These are phyloP conservation scores for Penstemon barbatus DNA, from an alignment of 257 asterid species.

Conservation along the genomic window DNA sequence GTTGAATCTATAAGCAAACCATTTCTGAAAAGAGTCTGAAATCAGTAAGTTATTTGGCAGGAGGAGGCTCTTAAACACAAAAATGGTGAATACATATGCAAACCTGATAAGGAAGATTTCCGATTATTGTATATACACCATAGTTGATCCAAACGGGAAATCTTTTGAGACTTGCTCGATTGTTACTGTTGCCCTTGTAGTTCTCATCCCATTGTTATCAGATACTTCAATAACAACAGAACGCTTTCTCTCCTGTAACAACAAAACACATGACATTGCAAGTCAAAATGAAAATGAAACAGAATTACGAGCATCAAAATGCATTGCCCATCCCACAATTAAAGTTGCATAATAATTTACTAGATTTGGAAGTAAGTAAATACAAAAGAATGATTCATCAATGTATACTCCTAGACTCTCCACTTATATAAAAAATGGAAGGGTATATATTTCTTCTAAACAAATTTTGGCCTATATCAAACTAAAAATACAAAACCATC, in stretches of 20 bases:
- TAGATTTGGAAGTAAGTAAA: too few species aligned
- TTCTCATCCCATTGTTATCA: conserved; percentile 30
- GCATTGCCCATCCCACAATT: too few species aligned
- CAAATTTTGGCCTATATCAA: too few species aligned
- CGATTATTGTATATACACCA: conserved; percentile 41
- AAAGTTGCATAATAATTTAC: neutral
- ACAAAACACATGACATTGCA: neutral
- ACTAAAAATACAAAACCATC: too few species aligned
- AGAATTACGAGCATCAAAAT: too few species aligned
- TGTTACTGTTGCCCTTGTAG: conserved; percentile 39
- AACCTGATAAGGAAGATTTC: conserved; percentile 43
- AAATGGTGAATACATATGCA: neutral
- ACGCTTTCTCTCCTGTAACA: conserved; percentile 43
- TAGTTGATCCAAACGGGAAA: conserved; percentile 54
- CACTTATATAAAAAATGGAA: too few species aligned
- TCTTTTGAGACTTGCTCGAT: conserved; percentile 40
- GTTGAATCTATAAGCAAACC: conserved; percentile 60
- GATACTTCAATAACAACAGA: conserved; percentile 40
- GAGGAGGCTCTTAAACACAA: neutral
- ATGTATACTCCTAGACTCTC: too few species aligned
- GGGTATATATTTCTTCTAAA: too few species aligned
- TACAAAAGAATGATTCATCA: too few species aligned
- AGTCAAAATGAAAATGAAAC: too few species aligned
- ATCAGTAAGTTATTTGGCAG: neutral
- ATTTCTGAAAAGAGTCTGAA: conserved; percentile 30